Base-by-base conservation (phyloP, 139 green algal species). In the Spirogloea muscicola region DNA sequence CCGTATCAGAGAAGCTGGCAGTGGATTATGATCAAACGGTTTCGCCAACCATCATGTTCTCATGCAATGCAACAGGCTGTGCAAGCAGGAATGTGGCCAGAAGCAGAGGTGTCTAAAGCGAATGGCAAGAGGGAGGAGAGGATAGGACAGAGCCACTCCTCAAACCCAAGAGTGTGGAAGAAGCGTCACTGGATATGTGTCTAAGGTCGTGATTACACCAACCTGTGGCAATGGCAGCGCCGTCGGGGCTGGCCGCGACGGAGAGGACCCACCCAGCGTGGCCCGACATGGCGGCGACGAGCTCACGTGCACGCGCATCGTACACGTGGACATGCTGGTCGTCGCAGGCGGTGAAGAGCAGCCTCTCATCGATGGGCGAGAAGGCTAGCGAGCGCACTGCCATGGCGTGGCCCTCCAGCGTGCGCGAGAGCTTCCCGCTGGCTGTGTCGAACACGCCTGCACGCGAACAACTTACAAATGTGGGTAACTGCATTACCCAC, bases 241-340 rank as follows among this genome's bases (percentile, higher is more conserved):
- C 90, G 58, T 79, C 71, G 2, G 92, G 91, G 75, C 93, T 87
- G 7, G 81, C 80, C 3, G 82, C 83, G 49, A 97, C 89, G 1
- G 60, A 80, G 34, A 97, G 70, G 49, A 96, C 91, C 92, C 92
- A 97, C 0, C 88, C 93, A 66, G 90, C 86, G 76, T 97, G 92
- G 3, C 92, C 92, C 18, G 77, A 81, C 58, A 97, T 91, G 0
- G 89, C 77, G 38, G 93, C 89, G 18, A 97, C 76, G 39, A 96
- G 82, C 3, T 73, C 77, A 1, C 62, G 84, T 67, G 82, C 82
- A 48, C 92, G 84, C 3, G 88, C 88, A 58, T 97, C 92, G 59
- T 95, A 96, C 66, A 96, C 58, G 59, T 94, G 87, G 37, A 84
- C 44, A 67, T 97, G 92, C 84, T 89, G 91, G 88, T 97, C 92